Evolutionary conservation across 208 protist genomes (phyloP).

Genomic region (Wallacemonas collosoma): DNA sequence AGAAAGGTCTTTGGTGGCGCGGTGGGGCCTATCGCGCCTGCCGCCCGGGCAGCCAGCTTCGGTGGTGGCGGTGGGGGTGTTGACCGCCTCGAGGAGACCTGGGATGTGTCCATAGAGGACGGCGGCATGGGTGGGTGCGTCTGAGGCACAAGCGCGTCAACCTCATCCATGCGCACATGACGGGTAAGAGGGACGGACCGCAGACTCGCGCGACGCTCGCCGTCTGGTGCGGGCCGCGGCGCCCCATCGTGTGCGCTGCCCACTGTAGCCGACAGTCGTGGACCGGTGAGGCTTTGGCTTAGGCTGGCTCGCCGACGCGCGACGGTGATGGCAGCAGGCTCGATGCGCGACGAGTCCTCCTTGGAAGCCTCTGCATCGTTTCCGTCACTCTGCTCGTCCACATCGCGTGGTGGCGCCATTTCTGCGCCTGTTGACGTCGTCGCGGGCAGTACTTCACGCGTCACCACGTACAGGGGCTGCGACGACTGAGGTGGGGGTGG

Average conservation of each 20-base stretch:
- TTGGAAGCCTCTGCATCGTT: neutral
- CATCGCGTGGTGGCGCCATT: neutral
- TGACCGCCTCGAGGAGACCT: neutral
- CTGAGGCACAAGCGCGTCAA: constrained; percentile 10
- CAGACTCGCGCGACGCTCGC: constrained; percentile 2
- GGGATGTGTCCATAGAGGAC: neutral
- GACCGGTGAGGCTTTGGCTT: too few species aligned
- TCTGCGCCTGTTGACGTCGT: too few species aligned
- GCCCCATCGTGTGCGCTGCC: neutral
- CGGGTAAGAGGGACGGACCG: constrained; percentile 3
- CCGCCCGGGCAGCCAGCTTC: too few species aligned
- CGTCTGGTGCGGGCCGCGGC: neutral
- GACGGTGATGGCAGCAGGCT: neutral
- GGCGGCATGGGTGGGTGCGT: constrained; percentile 2
- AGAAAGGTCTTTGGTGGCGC: too few species aligned
- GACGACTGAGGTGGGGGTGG: neutral
- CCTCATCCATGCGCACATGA: constrained; percentile 9
- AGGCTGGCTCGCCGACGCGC: too few species aligned
- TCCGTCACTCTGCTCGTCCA: neutral
- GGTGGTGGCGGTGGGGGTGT: neutral
- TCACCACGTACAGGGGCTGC: constrained; percentile 5
- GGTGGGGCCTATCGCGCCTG: too few species aligned
- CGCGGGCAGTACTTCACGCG: neutral
- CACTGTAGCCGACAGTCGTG: neutral
- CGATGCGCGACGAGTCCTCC: too few species aligned